phyloP scores from a whole-genome alignment of 352 stramenopile species.

The Pythium graminicola region DNA sequence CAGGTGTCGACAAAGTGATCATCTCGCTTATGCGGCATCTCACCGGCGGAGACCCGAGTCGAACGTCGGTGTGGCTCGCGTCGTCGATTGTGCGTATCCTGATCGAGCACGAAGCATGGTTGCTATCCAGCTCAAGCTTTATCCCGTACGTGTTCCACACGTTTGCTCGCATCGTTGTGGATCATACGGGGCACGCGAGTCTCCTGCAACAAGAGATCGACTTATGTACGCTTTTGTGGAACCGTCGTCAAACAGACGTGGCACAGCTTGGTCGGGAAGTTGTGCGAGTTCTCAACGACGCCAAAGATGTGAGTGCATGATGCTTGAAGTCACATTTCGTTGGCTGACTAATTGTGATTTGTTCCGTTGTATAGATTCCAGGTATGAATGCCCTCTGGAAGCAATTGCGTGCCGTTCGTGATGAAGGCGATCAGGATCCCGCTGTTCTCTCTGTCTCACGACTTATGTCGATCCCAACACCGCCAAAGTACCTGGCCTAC shows the following conservation, averaged over 20 bases:
- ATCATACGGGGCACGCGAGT: constrained; percentile 53
- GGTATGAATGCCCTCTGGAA: constrained; percentile 83
- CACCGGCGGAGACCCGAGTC: constrained; percentile 53
- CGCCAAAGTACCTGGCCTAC: constrained; percentile 70
- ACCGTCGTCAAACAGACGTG: constrained; percentile 53
- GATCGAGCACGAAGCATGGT: constrained; percentile 70
- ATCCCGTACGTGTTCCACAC: constrained; percentile 82
- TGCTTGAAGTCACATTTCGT: not conserved
- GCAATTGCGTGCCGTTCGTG: constrained; percentile 58
- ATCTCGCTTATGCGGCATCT: constrained; percentile 70
- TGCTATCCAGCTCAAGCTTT: constrained; percentile 60
- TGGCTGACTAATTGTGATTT: no score
- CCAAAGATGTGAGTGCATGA: constrained; percentile 53
- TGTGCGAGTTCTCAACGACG: constrained; percentile 71
- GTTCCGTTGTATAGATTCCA: constrained; percentile 49
- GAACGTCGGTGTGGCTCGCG: constrained; percentile 69
- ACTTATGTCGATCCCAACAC: constrained; percentile 68
- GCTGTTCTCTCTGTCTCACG: constrained; percentile 54
- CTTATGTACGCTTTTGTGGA: constrained; percentile 69
- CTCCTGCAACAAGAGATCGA: constrained; percentile 78
- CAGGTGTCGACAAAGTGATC: constrained; percentile 69
- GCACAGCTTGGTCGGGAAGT: constrained; percentile 69
- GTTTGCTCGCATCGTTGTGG: constrained; percentile 61
- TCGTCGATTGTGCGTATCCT: constrained; percentile 73
- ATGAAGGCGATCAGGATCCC: constrained; percentile 50